Percentiles rank a stretch among this genome's conserved stretches.
Conservation (phyloP, 108 stramenopile genomes). For the Aurantiochytrium sp. region DNA sequence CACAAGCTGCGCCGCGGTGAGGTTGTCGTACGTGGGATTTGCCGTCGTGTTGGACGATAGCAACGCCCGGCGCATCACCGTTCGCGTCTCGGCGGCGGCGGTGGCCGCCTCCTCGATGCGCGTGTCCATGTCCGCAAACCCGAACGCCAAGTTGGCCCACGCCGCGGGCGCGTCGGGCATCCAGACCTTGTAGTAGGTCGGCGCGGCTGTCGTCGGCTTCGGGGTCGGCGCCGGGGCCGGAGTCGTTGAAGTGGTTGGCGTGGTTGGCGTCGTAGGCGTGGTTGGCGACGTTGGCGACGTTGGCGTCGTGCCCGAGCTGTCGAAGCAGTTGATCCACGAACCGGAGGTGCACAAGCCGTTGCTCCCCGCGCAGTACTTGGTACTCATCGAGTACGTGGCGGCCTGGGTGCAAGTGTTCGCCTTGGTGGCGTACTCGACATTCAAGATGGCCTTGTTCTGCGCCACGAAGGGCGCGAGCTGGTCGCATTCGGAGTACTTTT, state of each 20-base stretch:
- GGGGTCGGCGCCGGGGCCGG: background rate
- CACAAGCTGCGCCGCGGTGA: background rate
- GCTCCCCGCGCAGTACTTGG: background rate
- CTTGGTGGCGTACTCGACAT: conserved; percentile 33
- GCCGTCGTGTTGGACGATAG: background rate
- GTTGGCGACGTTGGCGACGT: background rate
- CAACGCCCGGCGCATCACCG: background rate
- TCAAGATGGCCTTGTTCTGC: conserved; percentile 43
- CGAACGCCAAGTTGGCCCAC: conserved; percentile 8
- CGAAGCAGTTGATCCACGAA: background rate
- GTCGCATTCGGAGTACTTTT: conserved; percentile 44
- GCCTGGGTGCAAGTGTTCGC: background rate
- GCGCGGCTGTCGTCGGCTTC: background rate
- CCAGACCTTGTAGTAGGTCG: background rate
- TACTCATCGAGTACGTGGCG: background rate
- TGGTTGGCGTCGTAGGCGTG: background rate
- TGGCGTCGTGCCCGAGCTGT: background rate
- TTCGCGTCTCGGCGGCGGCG: background rate
- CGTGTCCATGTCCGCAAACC: background rate
- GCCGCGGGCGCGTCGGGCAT: background rate
- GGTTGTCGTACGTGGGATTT: background rate
- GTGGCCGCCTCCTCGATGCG: background rate
- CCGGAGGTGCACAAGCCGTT: background rate
- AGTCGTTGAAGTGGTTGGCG: background rate
- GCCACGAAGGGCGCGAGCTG: conserved; percentile 31